These are phyloP conservation scores for Mycosphaerella arachidis DNA, from an alignment of 2,329 filamentous ascomycete species.

Conservation along the genomic window DNA sequence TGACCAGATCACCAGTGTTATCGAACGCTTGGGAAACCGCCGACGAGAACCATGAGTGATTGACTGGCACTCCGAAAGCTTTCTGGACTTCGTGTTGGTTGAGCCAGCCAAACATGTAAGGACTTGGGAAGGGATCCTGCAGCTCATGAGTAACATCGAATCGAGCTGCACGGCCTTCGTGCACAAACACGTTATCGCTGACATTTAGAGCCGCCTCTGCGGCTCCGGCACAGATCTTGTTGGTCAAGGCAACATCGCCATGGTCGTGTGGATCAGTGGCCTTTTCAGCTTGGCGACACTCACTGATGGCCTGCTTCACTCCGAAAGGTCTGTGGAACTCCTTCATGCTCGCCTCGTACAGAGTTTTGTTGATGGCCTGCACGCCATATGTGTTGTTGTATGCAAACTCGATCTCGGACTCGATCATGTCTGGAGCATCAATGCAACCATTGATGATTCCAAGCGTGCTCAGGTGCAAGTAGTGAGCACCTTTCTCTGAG, in stretches of 20 bases:
- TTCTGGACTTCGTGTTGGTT: conserved; percentile 54
- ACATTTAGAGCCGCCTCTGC: conserved; percentile 39
- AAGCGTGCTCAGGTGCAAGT: conserved; percentile 45
- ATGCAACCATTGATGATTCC: conserved; percentile 57
- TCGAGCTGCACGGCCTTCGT: conserved; percentile 44
- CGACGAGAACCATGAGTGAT: conserved; percentile 22
- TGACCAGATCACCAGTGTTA: conserved; percentile 41
- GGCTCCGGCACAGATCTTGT: conserved; percentile 26
- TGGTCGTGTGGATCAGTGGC: conserved; percentile 50
- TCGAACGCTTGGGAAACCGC: conserved; percentile 41
- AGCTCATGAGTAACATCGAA: conserved; percentile 53
- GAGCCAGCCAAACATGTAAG: conserved; percentile 53
- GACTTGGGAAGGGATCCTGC: conserved; percentile 32
- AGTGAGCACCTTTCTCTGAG: conserved; percentile 39
- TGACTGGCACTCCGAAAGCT: conserved; percentile 53
- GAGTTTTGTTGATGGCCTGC: conserved; percentile 47
- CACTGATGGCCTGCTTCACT: conserved; percentile 50
- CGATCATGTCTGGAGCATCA: conserved; percentile 46
- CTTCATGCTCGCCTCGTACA: conserved; percentile 33
- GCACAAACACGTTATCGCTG: conserved; percentile 46
- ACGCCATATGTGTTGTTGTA: conserved; percentile 59
- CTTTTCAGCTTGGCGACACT: conserved; percentile 47
- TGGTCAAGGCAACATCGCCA: conserved; percentile 36
- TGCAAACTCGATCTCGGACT: conserved; percentile 33
- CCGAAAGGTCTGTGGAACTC: conserved; percentile 48